Conservation (phyloP, 352 stramenopile species). For the Phytopythium aichiense region DNA sequence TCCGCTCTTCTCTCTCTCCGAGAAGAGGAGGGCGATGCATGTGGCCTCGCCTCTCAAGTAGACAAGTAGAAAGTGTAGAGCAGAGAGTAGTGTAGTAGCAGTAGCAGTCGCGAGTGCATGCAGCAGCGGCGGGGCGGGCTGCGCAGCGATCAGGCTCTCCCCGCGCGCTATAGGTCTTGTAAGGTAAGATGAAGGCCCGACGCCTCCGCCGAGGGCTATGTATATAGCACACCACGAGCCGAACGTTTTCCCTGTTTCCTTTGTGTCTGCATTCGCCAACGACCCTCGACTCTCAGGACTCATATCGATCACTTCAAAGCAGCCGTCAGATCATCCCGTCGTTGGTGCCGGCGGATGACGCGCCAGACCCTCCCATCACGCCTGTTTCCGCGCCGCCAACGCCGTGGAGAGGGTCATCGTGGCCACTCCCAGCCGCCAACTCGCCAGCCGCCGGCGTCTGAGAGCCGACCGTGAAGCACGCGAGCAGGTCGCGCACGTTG, state of each 20-base stretch:
- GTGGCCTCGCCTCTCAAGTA: constrained; percentile 4
- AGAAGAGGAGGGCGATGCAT: neutral
- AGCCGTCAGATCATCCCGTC: neutral
- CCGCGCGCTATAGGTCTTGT: constrained; percentile 1
- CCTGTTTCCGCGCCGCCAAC: neutral
- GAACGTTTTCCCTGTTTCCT: neutral
- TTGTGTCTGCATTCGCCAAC: neutral
- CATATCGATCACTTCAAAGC: neutral
- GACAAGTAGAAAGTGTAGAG: constrained; percentile 7
- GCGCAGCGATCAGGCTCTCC: neutral
- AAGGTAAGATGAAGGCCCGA: constrained; percentile 5
- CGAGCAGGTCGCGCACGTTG: constrained; percentile 63
- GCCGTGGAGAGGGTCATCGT: constrained; percentile 1
- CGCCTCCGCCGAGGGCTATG: neutral
- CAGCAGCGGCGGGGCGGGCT: neutral
- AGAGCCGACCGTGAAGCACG: constrained; percentile 29
- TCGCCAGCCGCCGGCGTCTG: constrained; percentile 1
- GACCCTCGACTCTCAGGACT: neutral
- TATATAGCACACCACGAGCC: neutral
- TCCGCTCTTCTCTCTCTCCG: neutral
- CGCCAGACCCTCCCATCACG: neutral
- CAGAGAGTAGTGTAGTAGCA: constrained; percentile 5
- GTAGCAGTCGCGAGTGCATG: constrained; percentile 4
- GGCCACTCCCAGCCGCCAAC: neutral
- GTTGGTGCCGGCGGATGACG: neutral